Conservation (phyloP, 2,329 filamentous ascomycete species). For the Chaetomium globosum region DNA sequence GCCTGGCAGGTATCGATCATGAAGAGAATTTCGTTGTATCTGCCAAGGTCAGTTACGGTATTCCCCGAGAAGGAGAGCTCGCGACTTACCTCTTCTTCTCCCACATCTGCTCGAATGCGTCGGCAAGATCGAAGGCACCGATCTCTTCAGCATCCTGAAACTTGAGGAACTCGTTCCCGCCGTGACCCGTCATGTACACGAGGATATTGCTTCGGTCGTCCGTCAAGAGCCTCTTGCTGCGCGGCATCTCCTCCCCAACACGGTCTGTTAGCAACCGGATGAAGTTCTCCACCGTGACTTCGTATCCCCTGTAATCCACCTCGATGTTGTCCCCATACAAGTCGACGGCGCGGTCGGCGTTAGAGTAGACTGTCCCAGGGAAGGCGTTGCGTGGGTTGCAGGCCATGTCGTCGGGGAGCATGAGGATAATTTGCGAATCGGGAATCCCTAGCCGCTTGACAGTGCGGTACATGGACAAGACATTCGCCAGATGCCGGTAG, state of each 20-base stretch:
- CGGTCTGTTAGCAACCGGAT: constrained; percentile 93
- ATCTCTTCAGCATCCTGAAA: constrained; percentile 99
- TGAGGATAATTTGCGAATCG: constrained; percentile 98
- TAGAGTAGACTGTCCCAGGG: constrained; percentile 96
- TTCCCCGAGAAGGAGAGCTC: background rate
- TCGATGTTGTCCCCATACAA: constrained; percentile 99
- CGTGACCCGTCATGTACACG: constrained; percentile 99
- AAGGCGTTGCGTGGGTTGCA: constrained; percentile 99
- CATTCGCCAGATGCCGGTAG: constrained; percentile 97
- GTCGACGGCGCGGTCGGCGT: constrained; percentile 92
- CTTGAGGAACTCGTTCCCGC: constrained; percentile 96
- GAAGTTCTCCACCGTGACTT: constrained; percentile 98
- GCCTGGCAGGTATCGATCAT: constrained; percentile 99
- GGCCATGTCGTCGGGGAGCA: constrained; percentile 99
- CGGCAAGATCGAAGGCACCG: constrained; percentile 89
- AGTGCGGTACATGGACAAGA: constrained; percentile 94
- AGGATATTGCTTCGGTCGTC: constrained; percentile 96
- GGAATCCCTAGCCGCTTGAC: constrained; percentile 97
- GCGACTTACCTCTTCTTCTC: constrained; percentile 83
- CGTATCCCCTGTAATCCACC: constrained; percentile 96
- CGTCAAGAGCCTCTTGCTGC: constrained; percentile 89
- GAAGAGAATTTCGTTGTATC: constrained; percentile 96
- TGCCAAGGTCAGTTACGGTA: constrained; percentile 39
- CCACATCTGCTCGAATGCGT: constrained; percentile 99
- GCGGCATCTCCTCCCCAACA: constrained; percentile 89